These are phyloP conservation scores for Telfairia occidentalis DNA, from an alignment of 331 rosid genomes.

Conservation along the genomic window DNA sequence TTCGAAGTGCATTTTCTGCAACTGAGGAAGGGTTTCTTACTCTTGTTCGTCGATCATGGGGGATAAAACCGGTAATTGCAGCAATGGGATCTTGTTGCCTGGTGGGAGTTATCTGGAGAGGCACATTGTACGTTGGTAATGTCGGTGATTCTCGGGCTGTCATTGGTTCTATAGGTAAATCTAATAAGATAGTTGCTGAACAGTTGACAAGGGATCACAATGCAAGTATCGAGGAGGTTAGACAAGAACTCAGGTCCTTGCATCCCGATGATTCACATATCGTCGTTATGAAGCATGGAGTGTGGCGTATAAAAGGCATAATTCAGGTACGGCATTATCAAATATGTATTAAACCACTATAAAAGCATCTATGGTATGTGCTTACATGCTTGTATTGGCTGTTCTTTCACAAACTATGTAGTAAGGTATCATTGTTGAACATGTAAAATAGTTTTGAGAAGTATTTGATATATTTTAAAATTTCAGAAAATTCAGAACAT, in stretches of 20 bases:
- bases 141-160: slow-evolving; percentile 71
- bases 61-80: slow-evolving; percentile 31
- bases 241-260: slow-evolving; percentile 30
- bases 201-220: slow-evolving; percentile 54
- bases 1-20: slow-evolving; percentile 32
- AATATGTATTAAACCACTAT: background rate
- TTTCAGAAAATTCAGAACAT: background rate
- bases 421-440: background rate
- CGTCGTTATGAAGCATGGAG: slow-evolving; percentile 30
- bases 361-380: background rate
- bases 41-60: slow-evolving; percentile 25
- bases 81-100: slow-evolving; percentile 62
- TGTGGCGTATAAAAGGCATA: slow-evolving; percentile 53
- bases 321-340: slow-evolving; percentile 34
- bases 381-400: background rate
- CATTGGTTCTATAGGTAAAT: slow-evolving; percentile 27
- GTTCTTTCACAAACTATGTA: background rate
- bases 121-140: slow-evolving; percentile 40
- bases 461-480: background rate
- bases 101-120: slow-evolving; percentile 46
- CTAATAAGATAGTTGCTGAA: slow-evolving; percentile 26
- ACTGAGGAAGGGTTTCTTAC: slow-evolving; percentile 44
- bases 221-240: slow-evolving; percentile 35
- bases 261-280: slow-evolving; percentile 46
- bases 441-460: background rate